Percentiles rank a stretch among this genome's conserved stretches.
Evolutionary conservation across 345 rosid species (phyloP).

Genomic region (Cochlearia excelsa): DNA sequence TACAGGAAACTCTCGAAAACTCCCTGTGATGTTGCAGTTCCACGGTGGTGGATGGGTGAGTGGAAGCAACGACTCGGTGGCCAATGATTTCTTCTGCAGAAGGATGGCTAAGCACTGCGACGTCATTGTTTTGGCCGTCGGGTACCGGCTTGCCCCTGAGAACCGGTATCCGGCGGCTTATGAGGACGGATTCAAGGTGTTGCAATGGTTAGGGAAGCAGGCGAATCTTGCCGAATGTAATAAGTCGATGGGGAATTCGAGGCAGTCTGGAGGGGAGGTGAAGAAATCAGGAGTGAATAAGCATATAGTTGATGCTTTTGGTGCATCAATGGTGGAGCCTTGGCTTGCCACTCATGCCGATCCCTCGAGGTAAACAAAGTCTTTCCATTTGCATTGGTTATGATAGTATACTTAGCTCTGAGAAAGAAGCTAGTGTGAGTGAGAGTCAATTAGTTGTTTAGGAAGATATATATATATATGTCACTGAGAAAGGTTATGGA

Average conservation of each 20-base stretch:
- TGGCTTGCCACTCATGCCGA: slow-evolving; percentile 97
- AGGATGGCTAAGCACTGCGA: slow-evolving; percentile 79
- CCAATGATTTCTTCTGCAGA: slow-evolving; percentile 77
- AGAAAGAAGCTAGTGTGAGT: not conserved
- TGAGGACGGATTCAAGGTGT: slow-evolving; percentile 75
- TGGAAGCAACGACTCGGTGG: slow-evolving; percentile 85
- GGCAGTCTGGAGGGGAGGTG: slow-evolving; percentile 48
- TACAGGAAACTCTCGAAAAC: slow-evolving; percentile 40
- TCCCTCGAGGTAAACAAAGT: slow-evolving; percentile 62
- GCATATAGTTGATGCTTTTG: slow-evolving; percentile 76
- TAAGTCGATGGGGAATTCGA: slow-evolving; percentile 58
- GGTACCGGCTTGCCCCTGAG: slow-evolving; percentile 86
- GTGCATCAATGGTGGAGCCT: slow-evolving; percentile 91
- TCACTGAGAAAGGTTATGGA: not conserved
- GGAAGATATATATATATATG: not conserved
- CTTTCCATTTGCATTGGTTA: slow-evolving; percentile 13
- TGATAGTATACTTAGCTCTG: not conserved
- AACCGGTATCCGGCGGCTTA: slow-evolving; percentile 81
- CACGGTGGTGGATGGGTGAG: slow-evolving; percentile 99
- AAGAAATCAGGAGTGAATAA: slow-evolving; percentile 56
- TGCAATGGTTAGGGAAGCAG: slow-evolving; percentile 90
- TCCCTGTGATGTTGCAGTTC: slow-evolving; percentile 83
- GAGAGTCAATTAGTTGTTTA: not conserved
- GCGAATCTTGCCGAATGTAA: slow-evolving; percentile 91
- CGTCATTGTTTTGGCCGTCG: slow-evolving; percentile 83